Evolutionary conservation across 1,284 basidiomycete genomes (phyloP).

Genomic region (Ustilago tritici): DNA sequence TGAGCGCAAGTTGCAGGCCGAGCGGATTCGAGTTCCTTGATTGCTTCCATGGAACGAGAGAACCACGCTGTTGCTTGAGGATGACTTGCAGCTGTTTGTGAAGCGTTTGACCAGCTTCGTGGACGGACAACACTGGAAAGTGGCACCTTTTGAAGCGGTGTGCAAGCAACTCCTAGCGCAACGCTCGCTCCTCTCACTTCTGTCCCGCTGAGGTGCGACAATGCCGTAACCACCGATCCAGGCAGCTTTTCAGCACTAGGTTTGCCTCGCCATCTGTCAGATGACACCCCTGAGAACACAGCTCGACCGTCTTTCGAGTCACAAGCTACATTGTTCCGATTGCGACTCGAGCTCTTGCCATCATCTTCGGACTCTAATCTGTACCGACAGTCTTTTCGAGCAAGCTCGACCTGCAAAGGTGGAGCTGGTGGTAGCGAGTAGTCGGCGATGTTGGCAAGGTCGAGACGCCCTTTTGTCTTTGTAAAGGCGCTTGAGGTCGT

Average conservation of each 20-base stretch:
- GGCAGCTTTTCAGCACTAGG: background rate
- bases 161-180: background rate
- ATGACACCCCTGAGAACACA: background rate
- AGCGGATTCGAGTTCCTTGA: background rate
- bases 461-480: slow-evolving; percentile 4
- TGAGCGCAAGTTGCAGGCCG: background rate
- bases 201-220: background rate
- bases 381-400: slow-evolving; percentile 18
- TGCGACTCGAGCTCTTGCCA: slow-evolving; percentile 10
- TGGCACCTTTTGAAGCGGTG: slow-evolving; percentile 16
- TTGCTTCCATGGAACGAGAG: background rate
- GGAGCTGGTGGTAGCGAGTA: slow-evolving; percentile 30
- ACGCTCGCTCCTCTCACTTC: background rate
- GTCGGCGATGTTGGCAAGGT: slow-evolving; percentile 6
- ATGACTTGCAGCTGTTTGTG: background rate
- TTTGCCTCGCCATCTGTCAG: background rate
- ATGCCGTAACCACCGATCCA: background rate
- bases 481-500: background rate
- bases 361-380: slow-evolving; percentile 24
- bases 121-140: slow-evolving; percentile 27
- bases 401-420: slow-evolving; percentile 36
- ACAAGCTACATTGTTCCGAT: background rate
- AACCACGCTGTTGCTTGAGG: background rate
- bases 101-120: slow-evolving; percentile 18
- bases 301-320: background rate